Evolutionary conservation across 768 basidiomycete genomes (phyloP).

Genomic region (Calocybe cyanea): DNA sequence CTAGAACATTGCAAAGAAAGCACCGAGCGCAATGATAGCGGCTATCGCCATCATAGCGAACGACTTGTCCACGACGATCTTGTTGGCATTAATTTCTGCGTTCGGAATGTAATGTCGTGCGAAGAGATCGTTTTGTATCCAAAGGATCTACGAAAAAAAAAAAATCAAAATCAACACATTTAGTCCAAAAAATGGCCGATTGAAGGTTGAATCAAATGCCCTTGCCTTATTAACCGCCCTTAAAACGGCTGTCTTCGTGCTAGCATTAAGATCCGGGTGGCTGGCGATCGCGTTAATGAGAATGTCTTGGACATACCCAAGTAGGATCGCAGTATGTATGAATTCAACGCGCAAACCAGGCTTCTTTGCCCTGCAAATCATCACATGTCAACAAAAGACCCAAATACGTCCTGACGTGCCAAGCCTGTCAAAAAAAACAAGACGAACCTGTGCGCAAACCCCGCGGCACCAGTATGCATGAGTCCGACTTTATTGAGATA

Average conservation of each 20-base stretch:
- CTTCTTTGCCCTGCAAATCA: slow-evolving; percentile 19
- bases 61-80: neutral
- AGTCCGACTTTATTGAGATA: slow-evolving; percentile 45
- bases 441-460: slow-evolving; percentile 39
- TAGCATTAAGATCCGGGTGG: slow-evolving; percentile 32
- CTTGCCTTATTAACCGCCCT: slow-evolving; percentile 42
- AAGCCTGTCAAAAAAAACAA: too few species aligned
- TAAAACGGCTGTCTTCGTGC: slow-evolving; percentile 37
- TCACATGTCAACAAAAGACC: neutral
- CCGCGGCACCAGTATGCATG: slow-evolving; percentile 45
- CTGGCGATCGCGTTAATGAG: slow-evolving; percentile 37
- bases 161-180: neutral
- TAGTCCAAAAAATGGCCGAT: neutral
- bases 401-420: too few species aligned
- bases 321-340: slow-evolving; percentile 34
- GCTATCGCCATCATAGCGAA: too few species aligned
- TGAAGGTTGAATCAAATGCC: neutral
- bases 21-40: neutral
- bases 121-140: slow-evolving; percentile 41
- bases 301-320: slow-evolving; percentile 45
- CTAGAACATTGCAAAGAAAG: too few species aligned
- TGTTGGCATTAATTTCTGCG: neutral
- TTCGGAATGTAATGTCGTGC: slow-evolving; percentile 16
- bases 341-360: slow-evolving; percentile 34
- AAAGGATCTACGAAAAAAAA: slow-evolving; percentile 30